Percentiles rank a stretch among this genome's conserved stretches.
These are phyloP conservation scores for Lasiodiplodia sp. DNA, from an alignment of 2,329 filamentous ascomycete species.

Conservation along the genomic window DNA sequence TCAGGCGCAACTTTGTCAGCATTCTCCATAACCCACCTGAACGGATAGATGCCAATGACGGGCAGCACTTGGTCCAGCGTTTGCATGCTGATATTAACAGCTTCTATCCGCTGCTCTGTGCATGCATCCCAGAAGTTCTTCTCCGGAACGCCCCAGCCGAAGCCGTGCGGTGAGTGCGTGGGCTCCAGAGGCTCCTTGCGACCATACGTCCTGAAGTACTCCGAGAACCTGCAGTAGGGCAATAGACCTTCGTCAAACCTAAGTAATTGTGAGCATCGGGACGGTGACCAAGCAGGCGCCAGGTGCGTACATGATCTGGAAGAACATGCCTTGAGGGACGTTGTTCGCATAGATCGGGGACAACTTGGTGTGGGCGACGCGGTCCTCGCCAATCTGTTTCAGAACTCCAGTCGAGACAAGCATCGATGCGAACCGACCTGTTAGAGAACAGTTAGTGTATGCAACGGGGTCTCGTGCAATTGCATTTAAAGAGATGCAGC, in stretches of 20 bases:
- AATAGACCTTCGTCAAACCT: conserved; percentile 22
- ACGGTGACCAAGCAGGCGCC: too few species aligned
- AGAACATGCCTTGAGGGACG: conserved; percentile 20
- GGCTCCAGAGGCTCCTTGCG: conserved; percentile 26
- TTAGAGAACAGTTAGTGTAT: background rate
- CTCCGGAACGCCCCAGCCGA: conserved; percentile 11
- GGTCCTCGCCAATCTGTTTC: conserved; percentile 4
- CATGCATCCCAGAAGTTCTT: conserved; percentile 26
- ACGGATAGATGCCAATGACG: conserved; percentile 21
- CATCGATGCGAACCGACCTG: conserved; percentile 26
- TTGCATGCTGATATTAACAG: conserved; percentile 27
- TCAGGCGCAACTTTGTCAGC: conserved; percentile 8
- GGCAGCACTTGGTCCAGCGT: conserved; percentile 12
- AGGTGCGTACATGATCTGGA: conserved; percentile 16
- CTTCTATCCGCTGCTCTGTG: background rate
- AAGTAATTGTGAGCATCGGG: background rate
- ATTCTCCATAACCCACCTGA: conserved; percentile 16
- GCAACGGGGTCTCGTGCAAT: background rate
- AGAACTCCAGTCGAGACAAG: conserved; percentile 25
- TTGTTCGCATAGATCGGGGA: conserved; percentile 10
- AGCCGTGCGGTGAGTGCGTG: conserved; percentile 16
- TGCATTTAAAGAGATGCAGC: background rate
- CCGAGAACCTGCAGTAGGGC: conserved; percentile 2
- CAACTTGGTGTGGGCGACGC: conserved; percentile 27
- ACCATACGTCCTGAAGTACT: conserved; percentile 26